phyloP scores from a whole-genome alignment of 108 stramenopile genomes.

The Aurantiochytrium sp. region DNA sequence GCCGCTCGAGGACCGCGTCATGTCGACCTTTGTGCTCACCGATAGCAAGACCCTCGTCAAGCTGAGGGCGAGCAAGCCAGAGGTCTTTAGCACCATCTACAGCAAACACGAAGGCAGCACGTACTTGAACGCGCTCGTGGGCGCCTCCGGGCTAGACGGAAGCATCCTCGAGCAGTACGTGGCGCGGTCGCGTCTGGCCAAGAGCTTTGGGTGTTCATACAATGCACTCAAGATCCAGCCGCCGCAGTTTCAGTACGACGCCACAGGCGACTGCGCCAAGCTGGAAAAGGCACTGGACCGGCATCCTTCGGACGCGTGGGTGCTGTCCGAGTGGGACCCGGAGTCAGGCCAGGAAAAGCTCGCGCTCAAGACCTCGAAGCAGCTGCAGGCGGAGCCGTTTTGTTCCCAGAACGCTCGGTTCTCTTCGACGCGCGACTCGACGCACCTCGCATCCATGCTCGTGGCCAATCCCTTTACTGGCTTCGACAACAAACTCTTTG shows the following conservation, averaged over 20 bases:
- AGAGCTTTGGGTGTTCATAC: constrained; percentile 7
- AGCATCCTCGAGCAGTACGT: neutral
- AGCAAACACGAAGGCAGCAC: neutral
- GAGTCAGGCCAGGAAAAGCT: neutral
- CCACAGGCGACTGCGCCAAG: neutral
- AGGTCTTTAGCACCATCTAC: neutral
- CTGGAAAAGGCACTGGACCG: neutral
- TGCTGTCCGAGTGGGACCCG: neutral
- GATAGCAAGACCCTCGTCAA: neutral
- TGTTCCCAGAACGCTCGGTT: neutral
- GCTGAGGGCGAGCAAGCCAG: neutral
- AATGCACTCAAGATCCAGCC: constrained; percentile 25
- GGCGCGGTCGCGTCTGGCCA: neutral
- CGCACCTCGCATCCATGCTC: neutral
- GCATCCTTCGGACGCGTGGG: neutral
- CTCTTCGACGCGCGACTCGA: neutral
- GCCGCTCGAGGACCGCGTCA: constrained; percentile 6
- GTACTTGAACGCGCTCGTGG: constrained; percentile 9
- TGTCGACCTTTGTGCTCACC: constrained; percentile 28
- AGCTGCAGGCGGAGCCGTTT: neutral
- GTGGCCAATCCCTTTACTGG: neutral
- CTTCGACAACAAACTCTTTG: neutral
- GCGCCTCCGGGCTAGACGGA: neutral
- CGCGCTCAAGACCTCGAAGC: neutral
- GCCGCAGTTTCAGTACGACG: constrained; percentile 1